Conservation (phyloP, 371 early-diverging fungal species). For the Capillidium heterosporum region DNA sequence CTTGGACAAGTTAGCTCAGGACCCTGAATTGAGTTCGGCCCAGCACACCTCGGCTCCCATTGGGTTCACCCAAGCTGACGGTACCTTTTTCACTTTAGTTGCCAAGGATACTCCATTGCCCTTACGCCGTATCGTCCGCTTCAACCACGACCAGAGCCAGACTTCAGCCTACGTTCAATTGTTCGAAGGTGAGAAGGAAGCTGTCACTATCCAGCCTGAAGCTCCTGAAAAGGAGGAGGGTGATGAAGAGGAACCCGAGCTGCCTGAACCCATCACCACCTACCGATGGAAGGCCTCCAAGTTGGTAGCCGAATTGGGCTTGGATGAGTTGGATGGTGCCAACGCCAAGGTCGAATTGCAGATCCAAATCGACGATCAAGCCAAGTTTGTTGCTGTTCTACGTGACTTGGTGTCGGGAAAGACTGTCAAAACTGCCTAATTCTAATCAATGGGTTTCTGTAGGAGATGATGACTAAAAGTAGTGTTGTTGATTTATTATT, state of each 20-base stretch:
- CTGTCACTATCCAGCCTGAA: slow-evolving; percentile 26
- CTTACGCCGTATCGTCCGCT: slow-evolving; percentile 44
- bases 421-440: neutral
- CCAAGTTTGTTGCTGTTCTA: neutral
- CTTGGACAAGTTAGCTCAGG: neutral
- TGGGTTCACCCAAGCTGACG: slow-evolving; percentile 42
- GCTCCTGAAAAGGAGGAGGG: slow-evolving; percentile 15
- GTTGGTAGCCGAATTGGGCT: slow-evolving; percentile 21
- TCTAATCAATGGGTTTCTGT: no score
- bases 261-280: slow-evolving; percentile 15
- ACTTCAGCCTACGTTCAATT: slow-evolving; percentile 49
- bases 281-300: slow-evolving; percentile 22
- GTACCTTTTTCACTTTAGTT: slow-evolving; percentile 41
- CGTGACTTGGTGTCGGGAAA: neutral
- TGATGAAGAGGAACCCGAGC: slow-evolving; percentile 20
- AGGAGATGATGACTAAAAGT: no score
- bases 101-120: slow-evolving; percentile 60
- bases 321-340: slow-evolving; percentile 12
- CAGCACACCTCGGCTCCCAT: slow-evolving; percentile 34
- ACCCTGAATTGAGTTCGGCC: neutral
- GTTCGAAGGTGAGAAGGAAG: slow-evolving; percentile 39
- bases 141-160: slow-evolving; percentile 33
- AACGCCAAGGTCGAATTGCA: slow-evolving; percentile 2
- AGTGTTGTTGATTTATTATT: no score
- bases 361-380: neutral